A percentile compares a stretch with the other conserved stretches of the same genome.
Conservation (phyloP, 2,329 filamentous ascomycete species). For the Tolypocladium nubicola region DNA sequence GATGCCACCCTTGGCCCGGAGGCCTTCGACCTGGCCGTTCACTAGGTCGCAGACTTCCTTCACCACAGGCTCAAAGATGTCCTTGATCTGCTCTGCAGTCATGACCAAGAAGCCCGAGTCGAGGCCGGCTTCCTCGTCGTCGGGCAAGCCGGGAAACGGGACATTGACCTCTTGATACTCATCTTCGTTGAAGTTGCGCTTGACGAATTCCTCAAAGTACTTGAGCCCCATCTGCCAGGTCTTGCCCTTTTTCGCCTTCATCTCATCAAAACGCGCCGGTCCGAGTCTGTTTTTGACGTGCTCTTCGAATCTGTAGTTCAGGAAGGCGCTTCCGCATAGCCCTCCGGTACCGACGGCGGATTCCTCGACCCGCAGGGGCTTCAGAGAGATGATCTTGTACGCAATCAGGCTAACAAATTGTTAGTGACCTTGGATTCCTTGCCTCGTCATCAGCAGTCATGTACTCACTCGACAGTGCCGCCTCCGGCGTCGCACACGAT, state of each 20-base stretch:
- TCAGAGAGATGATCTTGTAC: constrained; percentile 67
- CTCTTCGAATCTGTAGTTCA: constrained; percentile 75
- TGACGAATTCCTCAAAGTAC: constrained; percentile 79
- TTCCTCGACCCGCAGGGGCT: constrained; percentile 64
- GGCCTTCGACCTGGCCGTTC: constrained; percentile 53
- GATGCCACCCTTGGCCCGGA: constrained; percentile 49
- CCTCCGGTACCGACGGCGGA: constrained; percentile 71
- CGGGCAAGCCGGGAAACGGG: constrained; percentile 66
- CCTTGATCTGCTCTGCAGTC: constrained; percentile 57
- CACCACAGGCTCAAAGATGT: constrained; percentile 66
- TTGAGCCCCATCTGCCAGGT: constrained; percentile 71
- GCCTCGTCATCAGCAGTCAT: background rate
- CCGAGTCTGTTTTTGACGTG: constrained; percentile 61
- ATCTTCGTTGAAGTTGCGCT: constrained; percentile 72
- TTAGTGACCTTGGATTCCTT: constrained; percentile 8
- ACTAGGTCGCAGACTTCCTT: constrained; percentile 60
- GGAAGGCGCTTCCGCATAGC: constrained; percentile 66
- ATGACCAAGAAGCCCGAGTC: constrained; percentile 70
- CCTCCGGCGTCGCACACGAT: constrained; percentile 53
- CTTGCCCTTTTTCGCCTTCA: constrained; percentile 68
- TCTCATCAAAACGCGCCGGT: constrained; percentile 55
- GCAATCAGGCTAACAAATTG: constrained; percentile 51
- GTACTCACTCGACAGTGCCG: constrained; percentile 54
- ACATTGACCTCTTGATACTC: constrained; percentile 69
- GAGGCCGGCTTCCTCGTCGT: constrained; percentile 64